Base-by-base conservation (phyloP, 306 rosid genomes). In the Pyrus pyrifolia region DNA sequence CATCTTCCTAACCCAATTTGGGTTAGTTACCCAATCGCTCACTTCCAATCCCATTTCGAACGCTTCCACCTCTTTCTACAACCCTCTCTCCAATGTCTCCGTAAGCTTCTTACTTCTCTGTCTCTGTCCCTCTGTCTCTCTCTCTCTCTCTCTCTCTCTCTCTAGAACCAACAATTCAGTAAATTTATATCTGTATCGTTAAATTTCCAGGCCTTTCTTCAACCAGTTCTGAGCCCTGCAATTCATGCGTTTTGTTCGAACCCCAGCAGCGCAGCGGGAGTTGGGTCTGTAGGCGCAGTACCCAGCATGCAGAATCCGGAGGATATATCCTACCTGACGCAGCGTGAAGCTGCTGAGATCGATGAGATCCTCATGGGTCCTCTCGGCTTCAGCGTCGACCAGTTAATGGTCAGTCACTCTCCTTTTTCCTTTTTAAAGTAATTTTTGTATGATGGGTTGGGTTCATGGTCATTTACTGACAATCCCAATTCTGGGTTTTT, bases 321-420 rank as follows among this genome's bases (percentile, higher is more conserved):
- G 86, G 61, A 93, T 12, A 62, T 95, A 21, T 89, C 97, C 78
- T 88, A 87, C 80, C 82, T 95, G 29, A 76, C 85, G 70, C 99
- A 96, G 85, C 89, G 83, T 35, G 86, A 96, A 74, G 99, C 99
- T 12, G 90, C 97, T 60, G 93, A 91, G 88, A 87, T 92, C 71
- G 99, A 96, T 76, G 97, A 92, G 73, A 76, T 84, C 17, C 96
- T 95, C 67, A 96, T 96, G 99, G 99, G 98, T 30, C 96, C 93
- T 86, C 87, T 96, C 44, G 99, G 98, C 53, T 96, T 96, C 79
- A 88, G 85, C 46, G 90, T 96, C 76, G 98, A 92, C 52, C 99
- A 92, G 85, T 87, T 95, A 66, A 95, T 95, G 99, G 97, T 95
- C 11, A 31, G 72, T 80, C 25, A 40, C 5, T 76, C 21, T 40